Evolutionary conservation across 768 basidiomycete species (phyloP), one percentile per base, ranked within the genome.

Genomic region (Pulveroboletus sp.): DNA sequence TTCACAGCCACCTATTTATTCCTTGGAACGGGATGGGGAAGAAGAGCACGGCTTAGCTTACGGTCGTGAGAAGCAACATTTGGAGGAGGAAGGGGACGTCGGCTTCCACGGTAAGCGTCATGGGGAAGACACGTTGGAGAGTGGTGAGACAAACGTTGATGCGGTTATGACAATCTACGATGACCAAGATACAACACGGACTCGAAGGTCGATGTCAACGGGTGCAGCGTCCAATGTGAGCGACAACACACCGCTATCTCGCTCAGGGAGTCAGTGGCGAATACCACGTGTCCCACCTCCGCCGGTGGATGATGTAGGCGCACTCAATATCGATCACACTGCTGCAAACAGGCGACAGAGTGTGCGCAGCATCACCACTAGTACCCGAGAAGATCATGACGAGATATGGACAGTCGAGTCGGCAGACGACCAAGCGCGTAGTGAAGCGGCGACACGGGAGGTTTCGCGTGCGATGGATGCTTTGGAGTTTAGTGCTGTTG

Each of bases 381-480:
- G 39, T 41, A 31, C n/a, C 18, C 52, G 55, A 17, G 58, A 58
- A 5, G 53, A 21, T 2, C 21, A 74, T n/a, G n/a, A n/a, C 0
- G 60, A 76, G 30, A 30, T n/a, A 18, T 44, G 36, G n/a, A 57
- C 51, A 11, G 56, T 52, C 6, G 59, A 61, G 49, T 52, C 48
- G 5, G 72, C 76, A 8, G 77, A 82, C 10, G 83, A 84, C 55
- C 69, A 64, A 4, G 73, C 71, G n/a, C 73, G 79, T 27, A 80
- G 83, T 56, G 80, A 78, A 1, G 86, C 85, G 15, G 85, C 82
- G 26, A 84, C 84, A 5, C 75, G 80, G 15, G 85, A 85, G 62
- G 74, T 89, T 1, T 77, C 77, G 11, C 76, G 79, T 11, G 87
- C 86, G 59, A 57, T 87, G 43, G 82, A 85, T 49, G 72, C 79